Conservation (phyloP, 225 moss, liverwort and hornwort species). For the Neckera pumila region DNA sequence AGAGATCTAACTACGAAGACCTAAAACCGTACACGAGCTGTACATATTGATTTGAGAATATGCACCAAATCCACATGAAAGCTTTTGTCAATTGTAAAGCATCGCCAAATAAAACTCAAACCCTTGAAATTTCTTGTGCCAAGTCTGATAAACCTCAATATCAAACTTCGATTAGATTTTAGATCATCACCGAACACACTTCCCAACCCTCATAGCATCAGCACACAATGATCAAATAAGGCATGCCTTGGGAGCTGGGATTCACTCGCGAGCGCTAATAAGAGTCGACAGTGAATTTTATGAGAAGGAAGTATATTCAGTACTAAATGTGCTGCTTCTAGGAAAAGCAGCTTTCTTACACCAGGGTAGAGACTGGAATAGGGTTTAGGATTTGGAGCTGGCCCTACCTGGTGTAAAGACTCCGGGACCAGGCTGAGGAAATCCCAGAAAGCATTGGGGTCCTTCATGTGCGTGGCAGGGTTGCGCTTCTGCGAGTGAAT, state of each 20-base stretch:
- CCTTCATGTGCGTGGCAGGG: slow-evolving; percentile 77
- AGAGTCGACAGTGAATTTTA: too few species aligned
- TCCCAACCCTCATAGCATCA: background rate
- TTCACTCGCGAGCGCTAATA: background rate
- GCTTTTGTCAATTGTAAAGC: too few species aligned
- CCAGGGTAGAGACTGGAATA: background rate
- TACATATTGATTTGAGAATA: too few species aligned
- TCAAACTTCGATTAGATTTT: background rate
- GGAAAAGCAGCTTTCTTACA: background rate
- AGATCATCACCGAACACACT: background rate
- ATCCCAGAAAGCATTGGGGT: slow-evolving; percentile 76
- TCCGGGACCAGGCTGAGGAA: slow-evolving; percentile 78
- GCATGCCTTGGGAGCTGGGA: too few species aligned
- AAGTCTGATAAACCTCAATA: too few species aligned
- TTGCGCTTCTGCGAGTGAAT: slow-evolving; percentile 87
- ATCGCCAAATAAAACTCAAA: too few species aligned
- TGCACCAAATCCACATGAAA: background rate
- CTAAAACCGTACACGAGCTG: background rate
- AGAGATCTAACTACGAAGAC: too few species aligned
- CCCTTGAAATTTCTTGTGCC: background rate
- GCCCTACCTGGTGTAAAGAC: slow-evolving; percentile 64
- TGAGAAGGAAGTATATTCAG: rapidly evolving
- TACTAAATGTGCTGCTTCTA: background rate
- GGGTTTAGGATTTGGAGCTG: background rate
- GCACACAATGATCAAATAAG: background rate